These are phyloP conservation scores for Petrea volubilis DNA, from an alignment of 257 asterid genomes.

Conservation along the genomic window DNA sequence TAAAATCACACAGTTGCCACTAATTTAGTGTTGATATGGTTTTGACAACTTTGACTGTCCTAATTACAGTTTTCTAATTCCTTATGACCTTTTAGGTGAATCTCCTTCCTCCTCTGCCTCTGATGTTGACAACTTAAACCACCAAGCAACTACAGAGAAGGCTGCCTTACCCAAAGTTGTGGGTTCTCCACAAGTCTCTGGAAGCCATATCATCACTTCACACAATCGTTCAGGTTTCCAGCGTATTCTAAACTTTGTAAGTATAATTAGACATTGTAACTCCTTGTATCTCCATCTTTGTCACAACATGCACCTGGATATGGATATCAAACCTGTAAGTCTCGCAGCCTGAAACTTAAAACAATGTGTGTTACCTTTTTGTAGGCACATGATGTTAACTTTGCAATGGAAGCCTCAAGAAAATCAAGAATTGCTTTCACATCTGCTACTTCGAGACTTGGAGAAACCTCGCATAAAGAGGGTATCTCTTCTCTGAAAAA, in stretches of 20 bases:
- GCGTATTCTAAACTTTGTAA: conserved; percentile 47
- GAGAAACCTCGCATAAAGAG: conserved; percentile 59
- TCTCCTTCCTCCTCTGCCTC: conserved; percentile 99
- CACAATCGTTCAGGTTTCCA: conserved; percentile 42
- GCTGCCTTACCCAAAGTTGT: conserved; percentile 64
- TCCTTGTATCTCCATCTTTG: not conserved
- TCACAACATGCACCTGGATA: too few relatives aligned
- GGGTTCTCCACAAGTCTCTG: conserved; percentile 59
- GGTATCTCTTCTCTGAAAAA: conserved; percentile 60
- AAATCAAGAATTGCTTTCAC: conserved; percentile 74
- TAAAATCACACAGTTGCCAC: conserved; percentile 5
- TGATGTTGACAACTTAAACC: conserved; percentile 93
- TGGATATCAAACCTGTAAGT: too few relatives aligned
- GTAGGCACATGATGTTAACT: conserved; percentile 80
- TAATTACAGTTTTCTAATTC: conserved; percentile 15
- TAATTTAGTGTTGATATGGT: not conserved
- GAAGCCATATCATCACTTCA: conserved; percentile 49
- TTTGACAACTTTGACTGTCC: not conserved
- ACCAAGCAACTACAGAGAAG: conserved; percentile 66
- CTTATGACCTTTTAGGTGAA: conserved; percentile 61
- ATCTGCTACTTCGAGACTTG: conserved; percentile 64
- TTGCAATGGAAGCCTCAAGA: conserved; percentile 96
- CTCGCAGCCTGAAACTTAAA: too few relatives aligned
- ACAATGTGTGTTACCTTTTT: conserved; percentile 22
- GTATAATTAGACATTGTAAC: conserved; percentile 23